Conservation (phyloP, 148 eudicot species). For the Rhododendron molle region DNA sequence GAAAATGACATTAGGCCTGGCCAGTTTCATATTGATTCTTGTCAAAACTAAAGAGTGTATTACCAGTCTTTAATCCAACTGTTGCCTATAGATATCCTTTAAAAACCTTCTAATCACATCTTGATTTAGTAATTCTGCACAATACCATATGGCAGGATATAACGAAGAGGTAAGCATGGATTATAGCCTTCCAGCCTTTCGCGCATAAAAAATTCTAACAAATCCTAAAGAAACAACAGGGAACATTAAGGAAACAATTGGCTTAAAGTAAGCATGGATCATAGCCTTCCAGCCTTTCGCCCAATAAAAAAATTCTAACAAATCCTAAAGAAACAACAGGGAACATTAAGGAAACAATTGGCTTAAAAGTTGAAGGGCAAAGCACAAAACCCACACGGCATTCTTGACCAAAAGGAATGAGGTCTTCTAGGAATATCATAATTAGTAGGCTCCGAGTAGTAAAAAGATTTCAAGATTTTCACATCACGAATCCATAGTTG, state of each 20-base stretch:
- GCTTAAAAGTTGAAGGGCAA: background rate
- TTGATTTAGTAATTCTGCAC: background rate
- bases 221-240: background rate
- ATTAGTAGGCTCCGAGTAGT: background rate
- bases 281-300: too few relatives aligned
- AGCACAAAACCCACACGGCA: background rate
- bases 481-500: background rate
- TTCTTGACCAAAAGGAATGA: background rate
- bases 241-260: too few relatives aligned
- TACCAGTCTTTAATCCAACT: background rate
- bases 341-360: background rate
- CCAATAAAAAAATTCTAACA: too few relatives aligned
- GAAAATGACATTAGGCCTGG: background rate
- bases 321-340: background rate
- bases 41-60: background rate
- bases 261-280: too few relatives aligned
- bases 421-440: background rate
- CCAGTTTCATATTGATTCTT: background rate
- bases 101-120: background rate
- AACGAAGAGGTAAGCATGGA: background rate
- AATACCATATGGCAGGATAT: background rate
- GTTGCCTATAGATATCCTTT: background rate
- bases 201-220: background rate
- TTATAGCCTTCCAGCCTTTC: background rate
- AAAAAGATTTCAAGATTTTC: background rate